Evolutionary conservation across 306 rosid genomes (phyloP).

Genomic region (Prunus davidiana): DNA sequence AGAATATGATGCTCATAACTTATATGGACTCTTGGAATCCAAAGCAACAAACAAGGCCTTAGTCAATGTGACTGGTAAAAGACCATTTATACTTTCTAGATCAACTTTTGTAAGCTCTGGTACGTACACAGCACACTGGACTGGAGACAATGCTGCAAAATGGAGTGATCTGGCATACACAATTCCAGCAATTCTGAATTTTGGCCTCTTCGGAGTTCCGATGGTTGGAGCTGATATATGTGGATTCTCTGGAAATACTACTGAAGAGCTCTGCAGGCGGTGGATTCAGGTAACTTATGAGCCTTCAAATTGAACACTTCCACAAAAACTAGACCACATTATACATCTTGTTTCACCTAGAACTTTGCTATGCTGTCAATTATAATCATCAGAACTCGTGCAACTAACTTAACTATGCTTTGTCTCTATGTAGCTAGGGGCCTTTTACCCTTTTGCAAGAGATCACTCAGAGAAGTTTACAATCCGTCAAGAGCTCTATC

Average conservation of each 20-base stretch:
- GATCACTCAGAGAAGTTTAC: slow-evolving; percentile 56
- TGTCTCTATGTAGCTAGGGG: slow-evolving; percentile 60
- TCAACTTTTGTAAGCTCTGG: slow-evolving; percentile 92
- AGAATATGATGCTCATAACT: slow-evolving; percentile 76
- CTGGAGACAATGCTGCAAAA: slow-evolving; percentile 83
- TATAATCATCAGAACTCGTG: neutral
- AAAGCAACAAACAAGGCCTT: slow-evolving; percentile 66
- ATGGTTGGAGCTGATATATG: slow-evolving; percentile 98
- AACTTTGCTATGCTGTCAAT: too few relatives aligned
- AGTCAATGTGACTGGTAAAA: slow-evolving; percentile 50
- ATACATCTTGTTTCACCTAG: neutral
- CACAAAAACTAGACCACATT: neutral
- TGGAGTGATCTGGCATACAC: slow-evolving; percentile 84
- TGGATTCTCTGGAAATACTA: slow-evolving; percentile 65
- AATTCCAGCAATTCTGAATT: slow-evolving; percentile 64
- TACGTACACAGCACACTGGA: slow-evolving; percentile 88
- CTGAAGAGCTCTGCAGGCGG: slow-evolving; percentile 80
- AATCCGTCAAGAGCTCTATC: slow-evolving; percentile 71
- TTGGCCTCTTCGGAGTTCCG: slow-evolving; percentile 79
- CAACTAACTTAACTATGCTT: neutral
- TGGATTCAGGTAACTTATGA: slow-evolving; percentile 80
- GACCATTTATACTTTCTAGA: slow-evolving; percentile 82
- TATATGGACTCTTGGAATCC: slow-evolving; percentile 69
- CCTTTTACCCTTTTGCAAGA: slow-evolving; percentile 88
- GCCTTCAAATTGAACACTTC: neutral